These are phyloP conservation scores for Pyrenochaeta sp. DNA, from an alignment of 2,329 filamentous ascomycete species.

Conservation along the genomic window DNA sequence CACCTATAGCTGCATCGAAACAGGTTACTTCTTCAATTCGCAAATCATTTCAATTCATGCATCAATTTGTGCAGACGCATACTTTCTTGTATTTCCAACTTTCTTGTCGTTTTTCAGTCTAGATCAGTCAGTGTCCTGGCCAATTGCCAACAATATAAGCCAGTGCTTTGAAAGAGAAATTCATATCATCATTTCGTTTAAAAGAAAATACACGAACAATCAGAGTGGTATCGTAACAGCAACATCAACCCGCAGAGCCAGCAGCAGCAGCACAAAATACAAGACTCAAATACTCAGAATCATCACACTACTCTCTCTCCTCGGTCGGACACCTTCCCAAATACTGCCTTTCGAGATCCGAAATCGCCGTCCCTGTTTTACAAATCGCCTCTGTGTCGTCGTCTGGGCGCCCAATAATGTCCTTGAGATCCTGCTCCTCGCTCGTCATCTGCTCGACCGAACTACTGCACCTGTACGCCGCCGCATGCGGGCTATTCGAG, in stretches of 20 bases:
- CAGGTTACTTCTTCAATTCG: no score
- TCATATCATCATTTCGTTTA: no score
- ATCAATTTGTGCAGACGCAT: no score
- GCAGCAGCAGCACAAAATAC: neutral
- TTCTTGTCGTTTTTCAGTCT: no score
- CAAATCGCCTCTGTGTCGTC: neutral
- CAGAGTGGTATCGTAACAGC: neutral
- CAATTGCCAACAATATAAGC: no score
- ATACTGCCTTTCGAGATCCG: conserved; percentile 9
- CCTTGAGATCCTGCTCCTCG: conserved; percentile 7
- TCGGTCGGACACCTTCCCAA: conserved; percentile 3
- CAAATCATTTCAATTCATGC: no score
- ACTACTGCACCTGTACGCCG: neutral
- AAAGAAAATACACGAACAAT: neutral
- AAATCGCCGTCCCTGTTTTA: neutral
- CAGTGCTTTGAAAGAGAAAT: no score
- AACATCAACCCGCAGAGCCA: neutral
- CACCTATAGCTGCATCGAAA: no score
- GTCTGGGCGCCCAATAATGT: conserved; percentile 5
- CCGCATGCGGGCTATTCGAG: neutral
- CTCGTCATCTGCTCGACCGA: conserved; percentile 3
- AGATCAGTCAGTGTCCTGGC: no score
- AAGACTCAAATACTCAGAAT: neutral
- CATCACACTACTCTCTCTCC: neutral
- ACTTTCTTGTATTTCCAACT: no score